Base-by-base conservation (phyloP, 1,284 basidiomycete species). In the Anthracocystis setariae region DNA sequence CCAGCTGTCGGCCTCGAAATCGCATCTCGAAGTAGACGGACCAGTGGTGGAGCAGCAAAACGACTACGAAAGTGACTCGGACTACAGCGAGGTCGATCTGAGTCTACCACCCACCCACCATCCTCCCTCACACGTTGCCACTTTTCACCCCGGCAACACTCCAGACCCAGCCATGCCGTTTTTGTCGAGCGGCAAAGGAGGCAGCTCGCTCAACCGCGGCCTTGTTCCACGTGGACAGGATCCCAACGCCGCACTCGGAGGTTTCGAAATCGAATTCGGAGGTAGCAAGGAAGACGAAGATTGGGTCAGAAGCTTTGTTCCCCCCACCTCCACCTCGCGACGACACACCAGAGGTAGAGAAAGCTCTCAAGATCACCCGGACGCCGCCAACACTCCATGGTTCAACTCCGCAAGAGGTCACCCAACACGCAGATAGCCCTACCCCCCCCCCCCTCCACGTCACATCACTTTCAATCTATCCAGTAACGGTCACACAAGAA, bases 251-350 rank as follows among this genome's bases (percentile, higher is more conserved):
- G 70, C 60, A 1, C 45, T 73, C 2, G 70, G 70, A 5, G 70
- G 70, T 1, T 73, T 73, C 48, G 50, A 64, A 13, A 64, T 73
- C 47, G 53, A 59, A n/a, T 68, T 73, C 33, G 68, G 68, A 2
- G 68, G 68, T 1, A 62, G 48, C 21, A 45, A 58, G 13, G 32
- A 46, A 15, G 64, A 68, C 25, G 46, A 51, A 18, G 53, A 73
- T 43, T 67, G 68, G 68, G 62, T 71, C 0, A 25, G 50, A 3
- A 49, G 46, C 17, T 71, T 71, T 25, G 37, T 53, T 18, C 50
- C 50, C 10, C 65, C 65, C 3, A 23, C 37, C 23, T 23, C 33
- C 10, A 3, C 5, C 12, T 18, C 32, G 33, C 23, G 15, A 23
- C 17, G 46, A 13, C 15, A 37, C 15, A 5, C 35, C n/a, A 37